Percentiles rank a stretch among this genome's conserved stretches.
These are phyloP conservation scores for Trichocomaceae sp. DNA, from an alignment of 2,329 filamentous ascomycete species.

Conservation along the genomic window DNA sequence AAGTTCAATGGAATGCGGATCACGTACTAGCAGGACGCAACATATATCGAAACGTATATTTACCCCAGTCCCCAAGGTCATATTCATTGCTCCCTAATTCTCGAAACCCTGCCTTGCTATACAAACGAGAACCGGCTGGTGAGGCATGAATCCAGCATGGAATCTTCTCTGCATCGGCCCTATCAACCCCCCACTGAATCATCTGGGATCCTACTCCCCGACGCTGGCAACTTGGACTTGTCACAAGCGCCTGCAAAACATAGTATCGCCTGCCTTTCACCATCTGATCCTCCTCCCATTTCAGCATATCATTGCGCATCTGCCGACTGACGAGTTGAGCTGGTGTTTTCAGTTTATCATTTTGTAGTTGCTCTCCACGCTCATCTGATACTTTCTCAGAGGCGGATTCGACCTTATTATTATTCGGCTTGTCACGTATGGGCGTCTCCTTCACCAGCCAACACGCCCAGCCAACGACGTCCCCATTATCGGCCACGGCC, in stretches of 20 bases:
- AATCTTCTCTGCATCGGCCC: not conserved
- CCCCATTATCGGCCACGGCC: not conserved
- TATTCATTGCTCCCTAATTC: not conserved
- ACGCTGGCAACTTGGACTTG: not conserved
- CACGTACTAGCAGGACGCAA: not conserved
- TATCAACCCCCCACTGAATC: not conserved
- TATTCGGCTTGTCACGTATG: not conserved
- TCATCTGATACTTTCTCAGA: not conserved
- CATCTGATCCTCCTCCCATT: not conserved
- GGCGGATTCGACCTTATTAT: not conserved
- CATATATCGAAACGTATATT: not conserved
- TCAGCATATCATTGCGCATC: not conserved
- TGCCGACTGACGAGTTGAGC: not conserved
- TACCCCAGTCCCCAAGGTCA: not conserved
- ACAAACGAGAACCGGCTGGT: not conserved
- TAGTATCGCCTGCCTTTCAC: not conserved
- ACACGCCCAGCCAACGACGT: not conserved
- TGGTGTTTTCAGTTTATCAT: not conserved
- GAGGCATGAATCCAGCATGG: not conserved
- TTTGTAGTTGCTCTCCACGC: not conserved
- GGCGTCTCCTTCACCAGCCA: not conserved
- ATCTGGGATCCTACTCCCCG: not conserved
- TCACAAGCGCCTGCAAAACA: not conserved
- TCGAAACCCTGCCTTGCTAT: not conserved
- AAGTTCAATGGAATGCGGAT: not conserved